Base-by-base conservation (phyloP, 257 asterid species). In the Solanum pimpinellifolium region DNA sequence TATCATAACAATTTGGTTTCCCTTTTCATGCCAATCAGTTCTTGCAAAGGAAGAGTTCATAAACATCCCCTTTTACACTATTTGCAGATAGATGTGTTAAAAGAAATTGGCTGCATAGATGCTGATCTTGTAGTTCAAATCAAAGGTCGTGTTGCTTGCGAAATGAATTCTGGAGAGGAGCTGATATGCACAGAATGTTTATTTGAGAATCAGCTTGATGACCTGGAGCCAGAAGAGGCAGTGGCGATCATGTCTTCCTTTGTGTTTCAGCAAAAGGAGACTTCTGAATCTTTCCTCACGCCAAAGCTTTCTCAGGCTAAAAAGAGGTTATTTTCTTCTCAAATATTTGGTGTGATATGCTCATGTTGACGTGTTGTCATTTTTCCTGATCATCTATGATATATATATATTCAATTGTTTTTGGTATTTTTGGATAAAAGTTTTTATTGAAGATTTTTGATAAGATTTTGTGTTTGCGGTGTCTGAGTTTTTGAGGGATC, bases 121-220 rank as follows among this genome's bases (percentile, higher is more conserved):
- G 90, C 92, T 82, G 99, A 96, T 88, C 98, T 94, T 85, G 99
- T 94, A 60, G 99, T 96, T 88, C 99, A 96, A 93, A 95, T 97
- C 68, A 97, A 97, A 92, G 99, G 99, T 41, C 98, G 99, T 83
- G 99, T 97, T 88, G 99, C 99, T 86, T 96, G 99, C 86, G 99
- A 96, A 90, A 97, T 97, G 99, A 97, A 97, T 91, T 97, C 99
- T 77, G 99, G 99, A 89, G 99, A 97, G 94, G 99, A 97, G 90
- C 90, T 97, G 90, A 96, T 96, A 88, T 92, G 99, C 89, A 97
- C 99, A 2, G 99, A 97, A 89, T 95, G 97, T 93, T 92, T 97
- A 94, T 97, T 97, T 89, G 99, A 97, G 90, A 96, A 96, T 91
- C 99, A 97, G 89, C 91, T 97, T 88, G 96, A 94, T 88, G 99